These are phyloP conservation scores for Fusarium sp. DNA, from an alignment of 2,329 filamentous ascomycete genomes.

Conservation along the genomic window DNA sequence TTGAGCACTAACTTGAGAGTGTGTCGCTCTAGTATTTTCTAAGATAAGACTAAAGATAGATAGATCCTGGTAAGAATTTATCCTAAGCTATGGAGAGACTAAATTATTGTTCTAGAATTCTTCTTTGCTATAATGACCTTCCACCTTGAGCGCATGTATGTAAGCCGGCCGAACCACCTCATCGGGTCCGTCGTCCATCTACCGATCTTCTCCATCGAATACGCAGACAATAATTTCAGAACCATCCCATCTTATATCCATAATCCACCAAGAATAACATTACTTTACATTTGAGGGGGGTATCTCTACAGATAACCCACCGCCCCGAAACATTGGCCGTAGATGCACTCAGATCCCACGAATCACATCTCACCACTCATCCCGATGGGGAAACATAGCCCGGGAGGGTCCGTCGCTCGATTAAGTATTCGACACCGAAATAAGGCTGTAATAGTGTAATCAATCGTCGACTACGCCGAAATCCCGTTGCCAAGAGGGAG, in stretches of 20 bases:
- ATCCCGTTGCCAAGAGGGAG: conserved; percentile 34
- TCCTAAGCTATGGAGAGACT: background rate
- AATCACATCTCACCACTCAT: conserved; percentile 16
- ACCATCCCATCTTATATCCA: conserved; percentile 9
- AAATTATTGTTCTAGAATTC: background rate
- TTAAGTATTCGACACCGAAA: background rate
- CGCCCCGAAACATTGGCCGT: conserved; percentile 5
- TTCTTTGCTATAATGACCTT: background rate
- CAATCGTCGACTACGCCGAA: conserved; percentile 21
- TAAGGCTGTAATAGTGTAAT: conserved; percentile 31
- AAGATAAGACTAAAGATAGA: background rate
- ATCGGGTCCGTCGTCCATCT: conserved; percentile 7
- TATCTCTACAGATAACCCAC: conserved; percentile 20
- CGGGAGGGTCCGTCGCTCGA: conserved; percentile 22
- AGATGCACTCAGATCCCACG: conserved; percentile 25
- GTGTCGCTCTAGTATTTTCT: background rate
- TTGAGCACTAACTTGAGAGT: background rate
- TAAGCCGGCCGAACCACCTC: conserved; percentile 14
- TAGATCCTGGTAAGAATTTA: background rate
- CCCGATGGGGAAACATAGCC: conserved; percentile 32
- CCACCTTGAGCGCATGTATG: background rate
- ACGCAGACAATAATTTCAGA: background rate
- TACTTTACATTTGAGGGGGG: conserved; percentile 1
- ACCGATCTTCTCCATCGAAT: background rate
- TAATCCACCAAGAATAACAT: background rate